phyloP scores from a whole-genome alignment of 805 yeast species.

The Metahyphopichia silvanorum region DNA sequence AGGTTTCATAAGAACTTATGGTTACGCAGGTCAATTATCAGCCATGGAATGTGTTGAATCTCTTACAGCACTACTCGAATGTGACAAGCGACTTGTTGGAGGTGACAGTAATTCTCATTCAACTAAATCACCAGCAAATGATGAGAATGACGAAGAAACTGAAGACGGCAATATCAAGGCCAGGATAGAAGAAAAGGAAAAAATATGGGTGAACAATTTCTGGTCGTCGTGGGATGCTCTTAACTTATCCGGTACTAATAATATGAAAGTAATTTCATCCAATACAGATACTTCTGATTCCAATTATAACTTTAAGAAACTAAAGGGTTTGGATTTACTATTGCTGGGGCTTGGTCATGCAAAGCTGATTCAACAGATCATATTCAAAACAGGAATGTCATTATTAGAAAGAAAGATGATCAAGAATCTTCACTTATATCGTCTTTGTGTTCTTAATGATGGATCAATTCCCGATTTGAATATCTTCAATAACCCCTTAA shows the following conservation, averaged over 20 bases:
- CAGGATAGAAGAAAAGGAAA: conserved; percentile 43
- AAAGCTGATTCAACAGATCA: conserved; percentile 74
- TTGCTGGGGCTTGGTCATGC: conserved; percentile 78
- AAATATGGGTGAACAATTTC: conserved; percentile 70
- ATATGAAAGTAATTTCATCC: conserved; percentile 8
- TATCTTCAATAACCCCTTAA: conserved; percentile 81
- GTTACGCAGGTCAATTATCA: conserved; percentile 80
- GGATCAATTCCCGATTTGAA: conserved; percentile 70
- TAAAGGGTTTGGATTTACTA: conserved; percentile 50
- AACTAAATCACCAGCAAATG: conserved; percentile 9
- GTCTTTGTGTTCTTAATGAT: conserved; percentile 85
- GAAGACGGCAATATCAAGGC: conserved; percentile 21
- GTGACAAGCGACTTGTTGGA: conserved; percentile 35
- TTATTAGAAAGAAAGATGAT: conserved; percentile 78
- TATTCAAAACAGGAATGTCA: conserved; percentile 88
- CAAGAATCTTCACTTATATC: conserved; percentile 73
- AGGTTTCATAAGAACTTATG: conserved; percentile 84
- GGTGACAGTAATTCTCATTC: conserved; percentile 3
- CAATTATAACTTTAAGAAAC: conserved; percentile 19
- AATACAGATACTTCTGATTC: conserved; percentile 6
- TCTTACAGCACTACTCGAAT: conserved; percentile 78
- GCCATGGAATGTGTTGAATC: conserved; percentile 95
- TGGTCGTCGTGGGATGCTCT: conserved; percentile 61
- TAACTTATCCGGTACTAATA: conserved; percentile 24
- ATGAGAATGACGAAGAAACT: conserved; percentile 8